A percentile compares a stretch with the other conserved stretches of the same genome.
These are phyloP conservation scores for Crataegus laevigata DNA, from an alignment of 306 rosid species.

Conservation along the genomic window DNA sequence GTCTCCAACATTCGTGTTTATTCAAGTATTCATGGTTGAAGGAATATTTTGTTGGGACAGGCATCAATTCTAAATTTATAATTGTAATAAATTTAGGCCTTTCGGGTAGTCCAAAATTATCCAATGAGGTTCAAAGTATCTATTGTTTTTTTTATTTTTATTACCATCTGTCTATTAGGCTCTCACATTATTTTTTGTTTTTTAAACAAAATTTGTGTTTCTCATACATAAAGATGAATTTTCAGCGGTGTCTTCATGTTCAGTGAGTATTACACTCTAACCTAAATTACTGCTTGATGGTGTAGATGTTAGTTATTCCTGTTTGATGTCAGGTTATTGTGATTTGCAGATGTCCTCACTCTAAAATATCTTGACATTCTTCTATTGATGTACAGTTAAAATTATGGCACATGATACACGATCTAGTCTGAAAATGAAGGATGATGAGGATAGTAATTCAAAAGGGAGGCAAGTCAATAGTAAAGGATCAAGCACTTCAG, in stretches of 20 bases:
- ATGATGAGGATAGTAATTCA: constrained; percentile 28
- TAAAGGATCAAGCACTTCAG: constrained; percentile 27
- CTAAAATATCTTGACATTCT: neutral
- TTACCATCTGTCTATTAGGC: neutral
- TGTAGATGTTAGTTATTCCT: neutral
- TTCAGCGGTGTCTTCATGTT: neutral
- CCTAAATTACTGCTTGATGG: neutral
- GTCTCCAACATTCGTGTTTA: neutral
- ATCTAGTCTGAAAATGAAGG: constrained; percentile 38
- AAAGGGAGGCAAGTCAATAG: constrained; percentile 23
- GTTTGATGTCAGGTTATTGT: neutral
- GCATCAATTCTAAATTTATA: neutral
- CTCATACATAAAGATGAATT: neutral
- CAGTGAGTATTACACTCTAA: neutral
- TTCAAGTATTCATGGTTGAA: neutral
- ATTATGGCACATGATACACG: constrained; percentile 48
- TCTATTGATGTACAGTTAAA: constrained; percentile 14
- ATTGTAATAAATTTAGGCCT: neutral
- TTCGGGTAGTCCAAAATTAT: neutral
- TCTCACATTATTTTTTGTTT: neutral
- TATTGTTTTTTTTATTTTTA: no score
- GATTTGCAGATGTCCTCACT: neutral
- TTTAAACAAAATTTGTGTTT: no score
- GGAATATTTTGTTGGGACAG: neutral
- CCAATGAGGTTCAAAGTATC: neutral